Base-by-base conservation (phyloP, 2,329 filamentous ascomycete genomes). In the Diaporthe vexans region DNA sequence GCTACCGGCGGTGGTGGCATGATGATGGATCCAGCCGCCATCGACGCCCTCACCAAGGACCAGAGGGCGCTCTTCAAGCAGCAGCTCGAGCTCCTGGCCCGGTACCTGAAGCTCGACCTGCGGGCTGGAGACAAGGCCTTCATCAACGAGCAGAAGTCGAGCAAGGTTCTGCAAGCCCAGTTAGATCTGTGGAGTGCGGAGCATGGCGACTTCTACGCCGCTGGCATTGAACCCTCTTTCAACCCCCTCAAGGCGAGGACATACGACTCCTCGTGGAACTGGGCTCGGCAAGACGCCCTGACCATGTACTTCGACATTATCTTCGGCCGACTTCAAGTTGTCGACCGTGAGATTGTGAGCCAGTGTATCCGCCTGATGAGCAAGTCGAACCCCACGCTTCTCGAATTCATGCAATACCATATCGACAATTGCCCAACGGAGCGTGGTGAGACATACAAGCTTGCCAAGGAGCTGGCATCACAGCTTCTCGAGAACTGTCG, bases 261-360 rank as follows among this genome's bases (percentile, higher is more conserved):
- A 13, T 99, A 99, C 85, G 97, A 99, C 83, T 98, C 97, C 0
- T 97, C 95, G 0, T 99, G 97, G 97, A 99, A 99, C 84, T 99
- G 97, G 97, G 97, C 95, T 76, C 93, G 97, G 70, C 97, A 99
- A 83, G 97, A 99, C 83, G 97, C 96, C 37, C 91, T 99, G 71
- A 97, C 90, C 87, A 99, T 99, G 96, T 99, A 97, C 88, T 99
- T 95, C 86, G 97, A 99, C 81, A 97, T 99, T 81, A 98, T 99
- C 81, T 99, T 99, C 80, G 97, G 97, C 74, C 92, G 97, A 76
- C 91, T 99, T 71, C 92, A 97, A 87, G 94, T 93, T 67, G 94
- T 99, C 54, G 97, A 99, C 81, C 94, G 97, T 77, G 97, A 99
- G 84, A 99, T 98, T 80, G 97, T 99, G 82, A 98, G 95, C 85